Conservation (phyloP, 331 rosid species). For the Quercus lobata region DNA sequence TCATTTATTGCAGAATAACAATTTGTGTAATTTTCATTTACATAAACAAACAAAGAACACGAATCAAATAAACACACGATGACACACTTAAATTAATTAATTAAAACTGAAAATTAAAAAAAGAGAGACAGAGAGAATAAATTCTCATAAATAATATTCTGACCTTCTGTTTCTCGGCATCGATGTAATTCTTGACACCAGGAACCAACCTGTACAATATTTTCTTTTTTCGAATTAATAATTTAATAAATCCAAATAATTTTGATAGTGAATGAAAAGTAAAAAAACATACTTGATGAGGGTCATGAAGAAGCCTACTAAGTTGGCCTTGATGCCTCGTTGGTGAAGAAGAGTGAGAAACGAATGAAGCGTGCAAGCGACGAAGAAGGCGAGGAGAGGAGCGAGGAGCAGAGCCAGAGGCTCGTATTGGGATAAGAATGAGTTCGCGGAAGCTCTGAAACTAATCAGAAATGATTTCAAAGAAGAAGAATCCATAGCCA, state of each 20-base stretch:
- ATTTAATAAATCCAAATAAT: not conserved
- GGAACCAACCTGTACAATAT: slow-evolving; percentile 37
- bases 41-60: not conserved
- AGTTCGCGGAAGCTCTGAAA: slow-evolving; percentile 29
- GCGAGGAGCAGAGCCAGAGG: slow-evolving; percentile 46
- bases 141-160: not conserved
- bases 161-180: slow-evolving; percentile 55
- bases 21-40: not conserved
- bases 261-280: not conserved
- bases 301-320: slow-evolving; percentile 32
- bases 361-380: slow-evolving; percentile 38
- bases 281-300: slow-evolving; percentile 29
- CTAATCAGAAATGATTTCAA: slow-evolving; percentile 6
- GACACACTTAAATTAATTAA: not conserved
- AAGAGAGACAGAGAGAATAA: no score
- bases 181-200: slow-evolving; percentile 46
- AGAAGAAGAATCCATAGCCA: slow-evolving; percentile 29
- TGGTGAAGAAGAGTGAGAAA: slow-evolving; percentile 21
- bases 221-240: not conserved
- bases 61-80: not conserved
- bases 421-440: slow-evolving; percentile 34
- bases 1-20: not conserved
- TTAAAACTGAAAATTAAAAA: not conserved
- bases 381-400: slow-evolving; percentile 30
- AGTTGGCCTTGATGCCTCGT: slow-evolving; percentile 36